Evolutionary conservation across 1,284 basidiomycete species (phyloP).

Genomic region (Ceraceosorus guamensis): DNA sequence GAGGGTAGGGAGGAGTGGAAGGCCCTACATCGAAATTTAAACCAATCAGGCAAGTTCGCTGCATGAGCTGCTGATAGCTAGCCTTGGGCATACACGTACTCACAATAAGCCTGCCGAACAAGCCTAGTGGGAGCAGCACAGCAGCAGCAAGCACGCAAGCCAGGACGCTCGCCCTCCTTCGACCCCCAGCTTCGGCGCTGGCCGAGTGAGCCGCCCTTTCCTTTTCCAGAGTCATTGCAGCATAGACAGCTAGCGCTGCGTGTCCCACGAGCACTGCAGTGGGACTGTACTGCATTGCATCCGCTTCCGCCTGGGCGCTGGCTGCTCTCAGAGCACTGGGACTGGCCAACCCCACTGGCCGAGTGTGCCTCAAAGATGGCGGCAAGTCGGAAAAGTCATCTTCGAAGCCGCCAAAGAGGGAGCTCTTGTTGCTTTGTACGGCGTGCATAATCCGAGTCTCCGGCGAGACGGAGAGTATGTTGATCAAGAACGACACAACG

Average conservation of each 20-base stretch:
- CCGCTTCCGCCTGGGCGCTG: constrained; percentile 14
- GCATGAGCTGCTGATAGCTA: neutral
- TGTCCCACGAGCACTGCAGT: constrained; percentile 29
- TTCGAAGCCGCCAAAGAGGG: constrained; percentile 11
- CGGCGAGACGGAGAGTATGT: constrained; percentile 3
- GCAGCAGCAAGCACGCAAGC: constrained; percentile 30
- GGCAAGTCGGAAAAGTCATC: constrained; percentile 23
- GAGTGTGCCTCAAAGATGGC: constrained; percentile 16
- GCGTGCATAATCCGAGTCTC: neutral
- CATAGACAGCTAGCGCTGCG: constrained; percentile 26
- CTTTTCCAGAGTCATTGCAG: constrained; percentile 35
- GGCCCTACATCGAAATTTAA: neutral
- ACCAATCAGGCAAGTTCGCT: neutral
- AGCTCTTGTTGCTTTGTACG: neutral
- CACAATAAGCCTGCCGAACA: constrained; percentile 23
- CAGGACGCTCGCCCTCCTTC: constrained; percentile 36
- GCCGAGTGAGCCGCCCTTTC: constrained; percentile 30
- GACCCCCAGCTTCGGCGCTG: constrained; percentile 29
- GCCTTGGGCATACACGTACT: neutral
- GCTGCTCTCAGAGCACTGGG: constrained; percentile 12
- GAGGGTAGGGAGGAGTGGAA: constrained; percentile 13
- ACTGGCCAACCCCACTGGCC: constrained; percentile 25
- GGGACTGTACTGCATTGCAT: constrained; percentile 22
- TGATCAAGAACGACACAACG: constrained; percentile 2
- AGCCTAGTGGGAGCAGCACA: constrained; percentile 22